Evolutionary conservation across 2,329 filamentous ascomycete genomes (phyloP), one percentile per base, ranked within the genome.

Genomic region (Emericellopsis cladophorae): DNA sequence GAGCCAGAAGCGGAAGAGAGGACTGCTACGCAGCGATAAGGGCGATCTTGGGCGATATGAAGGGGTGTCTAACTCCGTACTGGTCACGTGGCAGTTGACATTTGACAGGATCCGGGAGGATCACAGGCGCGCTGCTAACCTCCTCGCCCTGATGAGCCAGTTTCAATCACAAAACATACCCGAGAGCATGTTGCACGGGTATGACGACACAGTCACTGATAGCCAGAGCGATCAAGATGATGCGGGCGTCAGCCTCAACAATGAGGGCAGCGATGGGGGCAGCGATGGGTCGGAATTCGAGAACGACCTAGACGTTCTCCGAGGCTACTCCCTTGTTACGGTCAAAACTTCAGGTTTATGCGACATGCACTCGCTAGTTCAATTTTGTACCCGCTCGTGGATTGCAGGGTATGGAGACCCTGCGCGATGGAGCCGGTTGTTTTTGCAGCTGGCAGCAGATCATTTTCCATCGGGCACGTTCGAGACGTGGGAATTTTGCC

Each of bases 61-160:
- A 21, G 31, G 37, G 11, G 42, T 44, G 5, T 53, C 54, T 0
- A 56, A 55, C 34, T 49, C 53, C 12, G 42, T 55, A 23, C 38
- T 51, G 2, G 44, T 42, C 36, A 58, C 52, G n/a, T 58, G 50
- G 54, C 48, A 52, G 38, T 43, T 57, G 21, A 52, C 40, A 44
- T 55, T 56, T 38, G 49, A 56, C 11, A 42, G 61, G 14, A 62
- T 68, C 37, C 55, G 52, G 12, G 41, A 46, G 2, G 42, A 48
- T 23, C 45, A 52, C 35, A 50, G 41, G 6, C 52, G 52, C 3
- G 67, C 66, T 8, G 55, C 66, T 3, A 48, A 64, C 15, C 47
- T 69, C 10, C 45, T 70, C 0, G 64, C 62, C 2, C 52, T 70
- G 9, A 61, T 70, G 60, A 66, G 64, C 51, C 61, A 65, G 43